Base-by-base conservation (phyloP, 1,139 yeast genomes). In the Suhomyces atakaporum region DNA sequence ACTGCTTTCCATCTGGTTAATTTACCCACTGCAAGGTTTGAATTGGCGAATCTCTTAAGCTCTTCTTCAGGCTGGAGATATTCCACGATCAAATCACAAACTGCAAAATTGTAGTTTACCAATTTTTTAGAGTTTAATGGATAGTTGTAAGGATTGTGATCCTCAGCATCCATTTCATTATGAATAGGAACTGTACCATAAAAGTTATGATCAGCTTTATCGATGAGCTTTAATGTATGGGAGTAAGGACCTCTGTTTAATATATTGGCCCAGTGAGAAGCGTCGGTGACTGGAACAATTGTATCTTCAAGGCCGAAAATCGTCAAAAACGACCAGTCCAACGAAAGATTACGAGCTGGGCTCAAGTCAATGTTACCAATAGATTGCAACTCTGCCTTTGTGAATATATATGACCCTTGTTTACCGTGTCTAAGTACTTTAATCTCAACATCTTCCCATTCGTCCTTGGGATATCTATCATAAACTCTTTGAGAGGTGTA, bases 121-220 rank as follows among this genome's bases (percentile, higher is more conserved):
- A 52, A 41, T 14, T 67, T 64, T 3, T 69, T 69, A 12, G 59
- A 60, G 32, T 55, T 69, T 19, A 77, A 40, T 0, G 86, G 86
- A 19, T 67, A 52, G 2, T 57, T 47, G 3, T 51, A 43, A 0
- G 72, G 72, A 42, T 75, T 75, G 36, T 46, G 50, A 2, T 47
- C 53, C 10, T 60, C 66, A 5, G 49, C 39, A 31, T 63, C 67
- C 11, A 43, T 49, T 5, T 53, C 64, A 16, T 61, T 59, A 9
- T 53, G 54, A 40, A 66, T 68, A 13, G 53, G 57, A 3, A 53
- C 52, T 2, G 54, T 50, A 0, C 94, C 92, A 52, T 73, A 82
- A 52, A 75, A 89, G 52, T 86, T 85, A 58, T 90, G 97, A 54
- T 88, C 92, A 0, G 95, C 96, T 30, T 68, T 69, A 0, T 77